Base-by-base conservation (phyloP, 2,329 filamentous ascomycete genomes). In the Massarina eburnea region DNA sequence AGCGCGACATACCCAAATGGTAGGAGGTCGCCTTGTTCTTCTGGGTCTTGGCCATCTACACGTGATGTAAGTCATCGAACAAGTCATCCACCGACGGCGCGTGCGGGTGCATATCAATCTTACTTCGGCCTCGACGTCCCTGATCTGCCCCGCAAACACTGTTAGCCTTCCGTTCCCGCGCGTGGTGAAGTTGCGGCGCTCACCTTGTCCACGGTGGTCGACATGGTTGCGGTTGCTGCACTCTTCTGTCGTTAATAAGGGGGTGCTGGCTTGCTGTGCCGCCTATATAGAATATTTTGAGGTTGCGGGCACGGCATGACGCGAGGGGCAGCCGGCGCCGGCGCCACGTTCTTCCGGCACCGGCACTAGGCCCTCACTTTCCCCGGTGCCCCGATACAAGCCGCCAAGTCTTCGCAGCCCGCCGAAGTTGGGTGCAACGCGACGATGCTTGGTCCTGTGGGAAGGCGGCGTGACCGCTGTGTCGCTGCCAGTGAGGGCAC, bases 161-260 rank as follows among this genome's bases (percentile, higher is more conserved):
- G 45, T 68, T 59, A 68, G 63, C 61, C 41, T 17, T 33, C 15
- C 10, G 61, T 43, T 52, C 39, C 47, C 42, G 60, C 73, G 74
- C n/a, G 40, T n/a, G 29, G 26, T 17, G 29, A 14, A 2, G 12
- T 33, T 32, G 4, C 26, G 21, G 2, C 38, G 64, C 80, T 59
- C 70, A 89, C 90, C 87, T 97, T 97, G 66, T 97, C 92, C 71
- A 96, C 91, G 33, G 92, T 97, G 51, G 92, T 97, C 80, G 92
- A 81, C 94, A 97, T 97, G 66, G 73, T 88, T 78, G 70, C 35
- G 45, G 39, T 39, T 52, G 27, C 42, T 39, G 37, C 36, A 15
- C n/a, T 10, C 22, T n/a, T 41, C 6, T 26, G 18, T 37, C 21
- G 14, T 19, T n/a, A n/a, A n/a, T 22, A 19, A 21, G 24, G 24